These are phyloP conservation scores for Trypanosomatidae sp. DNA, from an alignment of 208 protist genomes.

Conservation along the genomic window DNA sequence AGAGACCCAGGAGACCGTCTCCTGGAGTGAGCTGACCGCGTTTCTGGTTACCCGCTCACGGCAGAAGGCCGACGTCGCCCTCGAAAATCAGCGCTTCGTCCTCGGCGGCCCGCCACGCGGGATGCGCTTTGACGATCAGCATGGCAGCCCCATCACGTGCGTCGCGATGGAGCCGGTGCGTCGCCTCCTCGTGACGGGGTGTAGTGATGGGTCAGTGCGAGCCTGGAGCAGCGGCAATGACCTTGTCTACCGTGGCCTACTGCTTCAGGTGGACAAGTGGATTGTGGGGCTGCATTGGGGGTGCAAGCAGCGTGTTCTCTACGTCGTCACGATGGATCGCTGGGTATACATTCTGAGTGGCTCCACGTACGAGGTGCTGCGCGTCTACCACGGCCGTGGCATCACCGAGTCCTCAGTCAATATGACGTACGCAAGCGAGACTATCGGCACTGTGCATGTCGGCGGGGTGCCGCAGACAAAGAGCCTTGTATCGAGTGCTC, in stretches of 20 bases:
- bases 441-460: slow-evolving; percentile 47
- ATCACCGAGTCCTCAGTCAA: slow-evolving; percentile 44
- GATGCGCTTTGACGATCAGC: slow-evolving; percentile 26
- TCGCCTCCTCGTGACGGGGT: slow-evolving; percentile 60
- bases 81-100: slow-evolving; percentile 51
- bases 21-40: slow-evolving; percentile 79
- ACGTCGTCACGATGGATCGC: slow-evolving; percentile 71
- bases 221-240: slow-evolving; percentile 58
- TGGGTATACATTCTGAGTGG: slow-evolving; percentile 66
- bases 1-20: slow-evolving; percentile 54
- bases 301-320: slow-evolving; percentile 42
- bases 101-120: slow-evolving; percentile 33
- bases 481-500: not conserved
- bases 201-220: slow-evolving; percentile 69
- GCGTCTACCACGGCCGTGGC: slow-evolving; percentile 65
- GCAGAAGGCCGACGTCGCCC: slow-evolving; percentile 50
- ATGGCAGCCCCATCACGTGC: slow-evolving; percentile 52
- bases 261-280: slow-evolving; percentile 67
- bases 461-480: slow-evolving; percentile 38
- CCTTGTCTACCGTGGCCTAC: slow-evolving; percentile 53
- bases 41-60: slow-evolving; percentile 72
- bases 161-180: slow-evolving; percentile 36
- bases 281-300: slow-evolving; percentile 78
- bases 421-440: slow-evolving; percentile 68
- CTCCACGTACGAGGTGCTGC: slow-evolving; percentile 66